Evolutionary conservation across 495 filamentous ascomycete species (phyloP), one percentile per base, ranked within the genome.

Genomic region (Hamigera avellanea): DNA sequence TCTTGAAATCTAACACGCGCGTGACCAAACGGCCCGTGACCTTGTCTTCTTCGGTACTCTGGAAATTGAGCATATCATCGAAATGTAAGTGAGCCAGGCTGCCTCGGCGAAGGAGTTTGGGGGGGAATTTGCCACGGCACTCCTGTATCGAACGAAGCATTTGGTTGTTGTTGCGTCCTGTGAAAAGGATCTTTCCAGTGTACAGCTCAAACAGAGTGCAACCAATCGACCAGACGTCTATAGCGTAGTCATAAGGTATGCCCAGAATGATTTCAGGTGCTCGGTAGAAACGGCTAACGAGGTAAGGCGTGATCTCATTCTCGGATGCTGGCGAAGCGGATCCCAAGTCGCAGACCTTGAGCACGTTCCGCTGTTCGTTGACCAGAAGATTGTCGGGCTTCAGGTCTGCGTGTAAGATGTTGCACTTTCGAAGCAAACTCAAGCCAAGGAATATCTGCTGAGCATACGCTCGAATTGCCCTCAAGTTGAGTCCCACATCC

Each of bases 341-440:
- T 14, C 91, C 91, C 49, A 98, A 57, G 66, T 98, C 91, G 57
- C 89, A 95, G 25, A 98, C 81, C 59, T 96, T 98, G 40, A 96
- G 72, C 14, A 86, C 46, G 39, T 82, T 93, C 34, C 83, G 80
- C 32, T 69, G 73, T 44, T 94, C 87, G 45, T 87, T 93, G 38
- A 89, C 80, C 45, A 98, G 67, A 21, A 98, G 82, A 49, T 98
- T 98, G 72, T 98, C 91, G 3, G 91, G 91, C 54, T 98, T 98
- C 42, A 98, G 56, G 64, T 98, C 91, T 2, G 88, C 88, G 52
- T 98, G 91, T 26, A 98, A 64, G 52, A 96, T 84, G 58, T 87
- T 83, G 70, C 83, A 88, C 51, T 86, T 86, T 44, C 86, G 80
- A 52, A 98, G 70, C 38, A 91, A 73, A 50, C 76, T 77, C 37